Conservation (phyloP, 768 basidiomycete genomes). For the Auriscalpium microsporum region DNA sequence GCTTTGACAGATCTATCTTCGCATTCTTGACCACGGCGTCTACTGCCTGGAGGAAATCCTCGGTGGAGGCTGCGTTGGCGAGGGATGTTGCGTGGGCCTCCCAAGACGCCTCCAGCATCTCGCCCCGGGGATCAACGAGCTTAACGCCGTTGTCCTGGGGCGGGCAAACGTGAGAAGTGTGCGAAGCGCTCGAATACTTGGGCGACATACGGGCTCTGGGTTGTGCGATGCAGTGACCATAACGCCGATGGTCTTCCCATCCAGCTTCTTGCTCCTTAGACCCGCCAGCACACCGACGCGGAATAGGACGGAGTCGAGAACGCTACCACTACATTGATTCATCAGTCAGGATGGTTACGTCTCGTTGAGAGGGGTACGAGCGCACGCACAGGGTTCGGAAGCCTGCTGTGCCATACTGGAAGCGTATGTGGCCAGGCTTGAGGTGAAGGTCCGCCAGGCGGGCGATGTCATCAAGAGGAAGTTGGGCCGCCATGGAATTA, state of each 20-base stretch:
- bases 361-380: neutral
- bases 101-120: constrained; percentile 95
- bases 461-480: constrained; percentile 35
- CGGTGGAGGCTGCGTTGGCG: constrained; percentile 73
- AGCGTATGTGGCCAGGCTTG: constrained; percentile 61
- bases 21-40: constrained; percentile 49
- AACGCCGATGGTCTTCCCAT: constrained; percentile 87
- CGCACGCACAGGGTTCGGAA: constrained; percentile 79
- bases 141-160: constrained; percentile 96
- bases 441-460: constrained; percentile 52
- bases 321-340: constrained; percentile 41
- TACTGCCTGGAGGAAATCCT: constrained; percentile 62
- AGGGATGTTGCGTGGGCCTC: constrained; percentile 79
- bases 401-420: constrained; percentile 90
- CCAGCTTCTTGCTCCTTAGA: constrained; percentile 84
- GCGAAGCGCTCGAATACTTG: neutral
- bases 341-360: constrained; percentile 1
- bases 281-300: constrained; percentile 86
- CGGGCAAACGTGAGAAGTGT: constrained; percentile 1
- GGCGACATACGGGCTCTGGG: constrained; percentile 69
- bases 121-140: constrained; percentile 92
- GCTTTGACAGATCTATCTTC: constrained; percentile 73
- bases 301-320: constrained; percentile 88
- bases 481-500: constrained; percentile 16
- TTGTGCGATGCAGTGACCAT: constrained; percentile 99